Percentiles rank a stretch among this genome's conserved stretches.
Conservation (phyloP, 2,329 filamentous ascomycete genomes). For the Epicoccum nigrum region DNA sequence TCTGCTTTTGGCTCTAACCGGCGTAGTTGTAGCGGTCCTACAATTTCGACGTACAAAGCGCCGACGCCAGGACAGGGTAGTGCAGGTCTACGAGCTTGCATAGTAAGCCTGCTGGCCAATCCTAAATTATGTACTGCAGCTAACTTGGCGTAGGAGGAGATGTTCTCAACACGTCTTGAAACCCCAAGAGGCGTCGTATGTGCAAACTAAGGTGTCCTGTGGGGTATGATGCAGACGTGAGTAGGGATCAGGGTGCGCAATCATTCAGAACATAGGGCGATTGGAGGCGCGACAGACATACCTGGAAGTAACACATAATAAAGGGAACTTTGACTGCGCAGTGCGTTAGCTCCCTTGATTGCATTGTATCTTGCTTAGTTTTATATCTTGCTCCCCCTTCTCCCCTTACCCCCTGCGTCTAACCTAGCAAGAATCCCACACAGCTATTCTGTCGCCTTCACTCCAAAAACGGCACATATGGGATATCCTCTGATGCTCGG, state of each 20-base stretch:
- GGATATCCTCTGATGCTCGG: slow-evolving; percentile 34
- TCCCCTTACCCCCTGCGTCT: slow-evolving; percentile 3
- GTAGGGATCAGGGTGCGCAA: no score
- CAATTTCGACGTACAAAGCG: neutral
- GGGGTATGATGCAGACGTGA: no score
- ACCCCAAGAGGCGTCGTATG: no score
- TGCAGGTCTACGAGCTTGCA: neutral
- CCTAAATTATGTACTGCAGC: no score
- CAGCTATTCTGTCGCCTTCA: slow-evolving; percentile 70
- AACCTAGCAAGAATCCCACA: slow-evolving; percentile 45
- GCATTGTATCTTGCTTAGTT: neutral
- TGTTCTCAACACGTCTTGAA: no score
- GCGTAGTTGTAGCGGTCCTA: neutral
- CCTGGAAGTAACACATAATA: no score
- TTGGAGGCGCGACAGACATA: no score
- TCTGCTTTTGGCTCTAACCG: neutral
- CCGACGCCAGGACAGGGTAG: neutral
- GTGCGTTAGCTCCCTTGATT: neutral
- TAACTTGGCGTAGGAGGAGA: no score
- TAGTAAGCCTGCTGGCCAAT: neutral
- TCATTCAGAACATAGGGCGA: no score
- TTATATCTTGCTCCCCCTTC: slow-evolving; percentile 8
- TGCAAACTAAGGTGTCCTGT: no score
- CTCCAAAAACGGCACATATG: slow-evolving; percentile 42
- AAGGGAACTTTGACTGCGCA: no score